Percentiles rank a stretch among this genome's conserved stretches.
Evolutionary conservation across 495 filamentous ascomycete species (phyloP).

Genomic region (Xylaria acuta): DNA sequence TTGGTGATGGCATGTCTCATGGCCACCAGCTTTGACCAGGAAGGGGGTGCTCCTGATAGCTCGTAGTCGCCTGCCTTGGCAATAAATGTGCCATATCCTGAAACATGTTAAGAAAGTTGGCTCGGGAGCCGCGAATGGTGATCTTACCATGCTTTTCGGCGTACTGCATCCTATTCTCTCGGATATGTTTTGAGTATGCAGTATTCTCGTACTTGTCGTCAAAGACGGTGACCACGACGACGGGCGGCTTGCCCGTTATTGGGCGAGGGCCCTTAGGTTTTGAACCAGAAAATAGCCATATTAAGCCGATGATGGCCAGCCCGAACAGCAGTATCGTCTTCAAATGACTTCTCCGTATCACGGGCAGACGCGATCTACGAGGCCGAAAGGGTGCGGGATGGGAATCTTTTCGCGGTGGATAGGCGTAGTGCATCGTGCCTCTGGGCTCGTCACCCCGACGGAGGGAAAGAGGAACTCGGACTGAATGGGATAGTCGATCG

Average conservation of each 20-base stretch:
- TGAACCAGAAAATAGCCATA: conserved; percentile 66
- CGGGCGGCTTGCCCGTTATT: conserved; percentile 73
- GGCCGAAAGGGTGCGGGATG: conserved; percentile 66
- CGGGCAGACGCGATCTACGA: conserved; percentile 64
- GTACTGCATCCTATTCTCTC: conserved; percentile 84
- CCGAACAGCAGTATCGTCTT: conserved; percentile 65
- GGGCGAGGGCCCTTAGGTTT: conserved; percentile 40
- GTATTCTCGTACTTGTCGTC: conserved; percentile 68
- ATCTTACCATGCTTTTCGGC: conserved; percentile 83
- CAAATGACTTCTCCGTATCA: conserved; percentile 69
- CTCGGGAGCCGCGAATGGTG: background rate
- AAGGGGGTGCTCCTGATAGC: conserved; percentile 64
- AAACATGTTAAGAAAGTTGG: conserved; percentile 18
- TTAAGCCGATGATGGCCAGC: conserved; percentile 60
- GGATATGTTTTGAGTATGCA: conserved; percentile 71
- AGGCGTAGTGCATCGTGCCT: conserved; percentile 83
- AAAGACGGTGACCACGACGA: conserved; percentile 87
- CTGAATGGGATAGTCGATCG: background rate
- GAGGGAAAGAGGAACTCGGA: conserved; percentile 1
- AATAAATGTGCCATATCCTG: conserved; percentile 90
- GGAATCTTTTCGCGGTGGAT: conserved; percentile 82
- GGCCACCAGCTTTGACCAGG: conserved; percentile 86
- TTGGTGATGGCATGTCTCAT: conserved; percentile 86
- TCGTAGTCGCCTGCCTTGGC: conserved; percentile 78
- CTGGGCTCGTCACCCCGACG: conserved; percentile 17